A percentile compares a stretch with the other conserved stretches of the same genome.
Evolutionary conservation across 768 basidiomycete genomes (phyloP).

Genomic region (Pleurotus tuber-regium): DNA sequence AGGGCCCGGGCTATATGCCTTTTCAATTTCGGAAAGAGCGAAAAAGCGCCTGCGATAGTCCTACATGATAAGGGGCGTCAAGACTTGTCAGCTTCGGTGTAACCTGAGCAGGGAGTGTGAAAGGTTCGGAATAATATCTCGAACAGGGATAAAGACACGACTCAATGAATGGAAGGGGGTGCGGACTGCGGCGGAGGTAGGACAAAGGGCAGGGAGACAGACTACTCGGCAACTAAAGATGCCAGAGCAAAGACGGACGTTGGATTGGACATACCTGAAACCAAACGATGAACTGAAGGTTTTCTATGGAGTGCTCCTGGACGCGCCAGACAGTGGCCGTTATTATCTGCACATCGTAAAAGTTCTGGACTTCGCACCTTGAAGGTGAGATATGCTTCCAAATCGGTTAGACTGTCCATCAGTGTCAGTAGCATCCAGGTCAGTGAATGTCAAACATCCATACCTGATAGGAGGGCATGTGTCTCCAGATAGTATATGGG

Average conservation of each 20-base stretch:
- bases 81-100: background rate
- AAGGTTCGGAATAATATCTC: background rate
- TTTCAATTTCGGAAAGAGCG: conserved; percentile 19
- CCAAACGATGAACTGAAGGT: conserved; percentile 35
- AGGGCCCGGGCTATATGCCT: conserved; percentile 12
- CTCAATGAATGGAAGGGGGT: background rate
- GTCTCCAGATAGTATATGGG: conserved; percentile 33
- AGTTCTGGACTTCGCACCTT: conserved; percentile 15
- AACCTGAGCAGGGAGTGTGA: background rate
- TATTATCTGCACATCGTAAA: no score
- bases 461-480: conserved; percentile 38
- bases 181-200: conserved; percentile 6
- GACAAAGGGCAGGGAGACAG: background rate
- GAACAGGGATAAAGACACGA: background rate
- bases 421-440: conserved; percentile 1
- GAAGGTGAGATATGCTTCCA: conserved; percentile 24
- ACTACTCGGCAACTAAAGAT: background rate
- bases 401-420: conserved; percentile 26
- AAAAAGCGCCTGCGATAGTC: conserved; percentile 35
- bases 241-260: background rate
- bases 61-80: conserved; percentile 14
- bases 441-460: conserved; percentile 4
- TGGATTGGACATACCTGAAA: conserved; percentile 21
- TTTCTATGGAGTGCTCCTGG: conserved; percentile 29
- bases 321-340: no score